Evolutionary conservation across 306 rosid genomes (phyloP), one percentile per base, ranked within the genome.

Genomic region (Medicago lupulina): DNA sequence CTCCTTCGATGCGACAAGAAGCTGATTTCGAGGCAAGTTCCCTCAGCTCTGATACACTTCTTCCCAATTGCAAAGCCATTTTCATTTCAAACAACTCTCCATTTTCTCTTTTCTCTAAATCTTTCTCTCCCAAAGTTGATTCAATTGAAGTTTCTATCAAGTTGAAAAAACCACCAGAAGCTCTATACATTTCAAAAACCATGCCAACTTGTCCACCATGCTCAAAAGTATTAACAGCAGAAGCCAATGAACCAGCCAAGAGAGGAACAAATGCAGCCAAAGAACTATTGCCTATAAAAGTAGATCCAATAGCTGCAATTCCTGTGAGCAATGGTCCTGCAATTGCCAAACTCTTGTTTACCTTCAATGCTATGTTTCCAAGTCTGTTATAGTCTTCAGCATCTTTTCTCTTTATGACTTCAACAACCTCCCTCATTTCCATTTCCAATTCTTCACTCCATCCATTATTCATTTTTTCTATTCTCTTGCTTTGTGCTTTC

Each of bases 121-220:
- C 86, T 4, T 28, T 59, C 65, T 91, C 95, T 8, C 49, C 79
- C 4, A 91, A 87, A 0, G 84, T 76, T 14, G 88, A 65, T 54
- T 81, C 87, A 47, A 91, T 67, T 1, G 86, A 78, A 1, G 67
- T 74, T 55, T 91, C 90, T 36, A 91, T 2, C 70, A 76, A 23
- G 28, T 67, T 34, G 61, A 92, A 92, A 76, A 86, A 85, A 0
- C 96, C 97, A 0, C 72, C 91, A 17, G 84, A 80, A 66, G 65
- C 41, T 58, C 93, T 85, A 8, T 89, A 92, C 91, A 92, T 82
- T 81, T 92, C 96, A 16, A 89, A 62, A 78, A 92, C 85, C 97
- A 85, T 89, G 1, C 97, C 97, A 2, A 92, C 82, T 81, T 92
- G 97, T 1, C 79, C 90, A 17, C 89, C 96, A 44, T 92, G 97